Evolutionary conservation across 208 protist species (phyloP), one percentile per base, ranked within the genome.

Genomic region (Endotrypanum monterogeii): DNA sequence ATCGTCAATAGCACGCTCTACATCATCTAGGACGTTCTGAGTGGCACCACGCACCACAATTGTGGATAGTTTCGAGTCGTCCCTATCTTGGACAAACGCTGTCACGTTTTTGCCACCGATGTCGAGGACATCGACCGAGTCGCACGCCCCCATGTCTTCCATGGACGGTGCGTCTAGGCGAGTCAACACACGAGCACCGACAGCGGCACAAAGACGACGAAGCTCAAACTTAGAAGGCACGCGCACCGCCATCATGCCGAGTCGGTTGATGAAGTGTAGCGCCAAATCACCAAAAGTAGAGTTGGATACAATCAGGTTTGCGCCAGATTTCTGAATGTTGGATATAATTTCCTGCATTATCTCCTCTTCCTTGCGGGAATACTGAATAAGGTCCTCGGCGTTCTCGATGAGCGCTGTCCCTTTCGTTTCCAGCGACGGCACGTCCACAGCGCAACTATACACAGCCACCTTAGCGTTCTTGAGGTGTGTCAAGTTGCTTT

Each of bases 171-270:
- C 83, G 70, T 96, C 96, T 52, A 99, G 82, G 25, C 94, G 91
- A 37, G 98, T 96, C 48, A 99, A 79, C 39, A 94, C 83, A 25
- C 88, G 98, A 35, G 99, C 98, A 50, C 98, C 98, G 23, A 99
- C 96, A 12, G 99, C 96, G 51, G 96, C 86, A 80, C 99, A 99
- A 25, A 99, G 82, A 55, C 99, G 96, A 50, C 98, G 93, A 41
- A 99, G 81, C 76, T 99, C 98, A 87, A 99, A 99, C 91, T 99
- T 99, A 28, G 98, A 99, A 55, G 94, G 82, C 48, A 99, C 87
- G 72, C 99, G 99, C 18, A 99, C 83, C 14, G 95, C 98, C 98
- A 99, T 99, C 66, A 99, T 98, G 12, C 92, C 88, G 69, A 98
- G 89, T 73, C 98, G 98, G 73, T 99, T 99, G 52, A 99, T 87